Evolutionary conservation across 805 yeast genomes (phyloP), one percentile per base, ranked within the genome.

Genomic region (Pichia kluyveri): DNA sequence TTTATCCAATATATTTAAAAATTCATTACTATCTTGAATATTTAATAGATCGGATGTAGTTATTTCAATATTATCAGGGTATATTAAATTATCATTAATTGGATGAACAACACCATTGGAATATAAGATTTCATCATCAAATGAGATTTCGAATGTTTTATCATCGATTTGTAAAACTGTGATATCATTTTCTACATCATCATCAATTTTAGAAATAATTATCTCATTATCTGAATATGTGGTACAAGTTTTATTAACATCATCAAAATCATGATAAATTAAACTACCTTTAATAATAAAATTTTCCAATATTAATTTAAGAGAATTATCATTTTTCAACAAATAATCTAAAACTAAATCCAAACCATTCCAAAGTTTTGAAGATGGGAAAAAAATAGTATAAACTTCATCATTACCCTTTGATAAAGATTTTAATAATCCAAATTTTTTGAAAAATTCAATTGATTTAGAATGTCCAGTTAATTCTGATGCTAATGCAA

Each of bases 81-180:
- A 65, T 4, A 77, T 53, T 1, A 86, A 69, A 6, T 72, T 62
- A 37, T 73, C 67, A 32, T 28, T 36, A 11, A 42, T 39, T 30
- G 90, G 80, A 60, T 87, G 96, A 1, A 85, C 77, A 0, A 90
- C 96, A 1, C 98, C 98, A 60, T 85, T 83, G 53, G 77, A 80
- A 60, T 86, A 90, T 14, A 90, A 59, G 8, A 86, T 74, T 60
- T 90, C 96, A 1, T 77, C 65, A 50, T 76, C 72, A 45, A 71
- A 55, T 0, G 73, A 68, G 1, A 75, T 51, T 1, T 76, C 37
- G 7, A 53, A 48, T n/a, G 57, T 61, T 14, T 45, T 41, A 27
- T 56, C 51, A 27, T 57, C 51, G 19, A 61, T 19, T 15, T 30
- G 37, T 7, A 57, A 38, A 7, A 34, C 14, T 14, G 38, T 17